phyloP scores from a whole-genome alignment of 768 basidiomycete genomes.

The Tricholoma saponaceum region DNA sequence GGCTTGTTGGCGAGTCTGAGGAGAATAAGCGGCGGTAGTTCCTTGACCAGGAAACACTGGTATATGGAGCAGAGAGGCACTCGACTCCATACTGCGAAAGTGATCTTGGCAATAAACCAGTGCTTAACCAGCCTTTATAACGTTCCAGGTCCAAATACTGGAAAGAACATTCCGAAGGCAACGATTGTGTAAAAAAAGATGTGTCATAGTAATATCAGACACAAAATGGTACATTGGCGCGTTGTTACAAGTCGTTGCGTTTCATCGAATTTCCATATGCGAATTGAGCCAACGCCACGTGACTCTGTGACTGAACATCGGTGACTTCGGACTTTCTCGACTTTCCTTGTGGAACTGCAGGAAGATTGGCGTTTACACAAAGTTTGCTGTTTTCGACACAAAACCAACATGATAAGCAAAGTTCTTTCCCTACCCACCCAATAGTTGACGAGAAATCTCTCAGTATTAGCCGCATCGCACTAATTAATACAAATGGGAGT shows the following conservation, averaged over 20 bases:
- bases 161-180: slow-evolving; percentile 14
- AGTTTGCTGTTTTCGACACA: background rate
- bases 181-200: slow-evolving; percentile 9
- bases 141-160: slow-evolving; percentile 10
- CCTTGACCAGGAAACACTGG: slow-evolving; percentile 62
- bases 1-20: slow-evolving; percentile 32
- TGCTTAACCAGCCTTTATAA: slow-evolving; percentile 2
- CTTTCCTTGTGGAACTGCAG: no score
- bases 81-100: slow-evolving; percentile 8
- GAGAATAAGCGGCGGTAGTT: slow-evolving; percentile 27
- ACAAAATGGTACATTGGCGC: slow-evolving; percentile 9
- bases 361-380: no score
- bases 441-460: no score
- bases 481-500: background rate
- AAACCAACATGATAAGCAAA: background rate
- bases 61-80: slow-evolving; percentile 23
- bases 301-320: background rate
- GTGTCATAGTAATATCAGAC: slow-evolving; percentile 12
- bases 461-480: no score
- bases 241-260: background rate
- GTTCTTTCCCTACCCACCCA: no score
- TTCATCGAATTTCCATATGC: background rate
- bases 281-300: background rate
- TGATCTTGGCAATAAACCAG: background rate
- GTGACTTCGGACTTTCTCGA: background rate